phyloP scores from a whole-genome alignment of 2,329 filamentous ascomycete genomes.

The Metarhizium robertsii region DNA sequence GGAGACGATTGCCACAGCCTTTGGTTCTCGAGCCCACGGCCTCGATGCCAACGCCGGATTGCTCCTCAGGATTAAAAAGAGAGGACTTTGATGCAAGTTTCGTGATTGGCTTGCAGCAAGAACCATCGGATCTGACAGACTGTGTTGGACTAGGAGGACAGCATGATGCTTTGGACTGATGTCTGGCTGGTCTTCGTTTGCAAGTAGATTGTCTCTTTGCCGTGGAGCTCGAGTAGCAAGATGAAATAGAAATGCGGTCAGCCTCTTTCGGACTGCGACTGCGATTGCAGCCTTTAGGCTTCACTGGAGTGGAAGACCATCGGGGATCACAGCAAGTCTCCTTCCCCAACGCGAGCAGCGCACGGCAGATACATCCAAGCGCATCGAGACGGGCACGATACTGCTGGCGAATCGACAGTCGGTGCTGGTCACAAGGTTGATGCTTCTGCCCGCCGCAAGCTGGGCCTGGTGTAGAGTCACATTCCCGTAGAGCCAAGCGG shows the following conservation, averaged over 20 bases:
- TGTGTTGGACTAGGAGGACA: neutral
- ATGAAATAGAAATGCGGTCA: slow-evolving; percentile 7
- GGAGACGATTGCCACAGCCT: neutral
- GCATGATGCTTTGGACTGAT: neutral
- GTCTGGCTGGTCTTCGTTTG: neutral
- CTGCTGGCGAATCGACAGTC: slow-evolving; percentile 21
- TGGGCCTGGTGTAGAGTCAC: neutral
- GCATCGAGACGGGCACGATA: slow-evolving; percentile 36
- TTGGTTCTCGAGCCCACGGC: neutral
- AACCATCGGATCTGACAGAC: neutral
- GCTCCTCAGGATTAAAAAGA: too few relatives aligned
- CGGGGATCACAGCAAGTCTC: slow-evolving; percentile 37
- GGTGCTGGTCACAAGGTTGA: slow-evolving; percentile 27
- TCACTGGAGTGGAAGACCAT: slow-evolving; percentile 15
- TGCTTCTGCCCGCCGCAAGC: neutral
- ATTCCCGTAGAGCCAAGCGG: neutral
- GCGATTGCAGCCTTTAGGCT: slow-evolving; percentile 16
- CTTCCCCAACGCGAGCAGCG: slow-evolving; percentile 39
- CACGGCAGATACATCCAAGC: slow-evolving; percentile 44
- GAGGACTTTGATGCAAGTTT: too few relatives aligned
- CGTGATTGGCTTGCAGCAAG: neutral
- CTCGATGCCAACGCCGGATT: neutral
- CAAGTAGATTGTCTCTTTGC: neutral
- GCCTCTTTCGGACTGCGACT: neutral
- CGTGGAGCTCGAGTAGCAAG: neutral